Base-by-base conservation (phyloP, 164 flowering plant species). In the Vitis amurensis region DNA sequence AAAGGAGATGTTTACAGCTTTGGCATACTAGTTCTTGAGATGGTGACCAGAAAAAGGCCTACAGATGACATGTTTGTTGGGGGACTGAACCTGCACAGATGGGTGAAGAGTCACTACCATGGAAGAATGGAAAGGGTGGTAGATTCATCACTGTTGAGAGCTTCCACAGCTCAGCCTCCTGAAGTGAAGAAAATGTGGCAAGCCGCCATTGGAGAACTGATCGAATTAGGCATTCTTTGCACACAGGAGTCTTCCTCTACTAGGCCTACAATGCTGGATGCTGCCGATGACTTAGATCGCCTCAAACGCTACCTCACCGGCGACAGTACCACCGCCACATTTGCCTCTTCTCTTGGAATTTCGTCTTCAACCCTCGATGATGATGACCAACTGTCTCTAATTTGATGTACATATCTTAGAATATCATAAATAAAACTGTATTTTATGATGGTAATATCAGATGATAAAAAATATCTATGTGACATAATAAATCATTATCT, bases 1-100 rank as follows among this genome's bases (percentile, higher is more conserved):
- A 81, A 80, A 63, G 91, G 88, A 30, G 87, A 85, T 51, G 87
- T 85, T 19, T 85, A 85, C 77, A 87, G 88, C 76, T 87, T 85
- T 58, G 87, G 91, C 4, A 74, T 85, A n/a, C 60, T 84, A 29
- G 85, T 87, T 31, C 83, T 87, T 2, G 89, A 87, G 81, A 84
- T 84, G 80, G 81, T 87, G 64, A 85, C 87, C 4, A 63, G 86
- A 67, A 85, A 77, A 62, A 74, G 84, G 55, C 91, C 91, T 10
- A 84, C 88, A 0, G 88, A 85, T 49, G 85, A 77, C 50, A 78
- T 85, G 82, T 87, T 84, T 70, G 69, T 4, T 30, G 85, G 78
- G 13, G 86, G 71, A 3, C 59, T 78, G 53, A 82, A 60, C 76
- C 77, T 87, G 63, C 87, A 75, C 63, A 76, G 52, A 70, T 85